Base-by-base conservation (phyloP, 2,329 filamentous ascomycete genomes). In the Truncatella angustata region DNA sequence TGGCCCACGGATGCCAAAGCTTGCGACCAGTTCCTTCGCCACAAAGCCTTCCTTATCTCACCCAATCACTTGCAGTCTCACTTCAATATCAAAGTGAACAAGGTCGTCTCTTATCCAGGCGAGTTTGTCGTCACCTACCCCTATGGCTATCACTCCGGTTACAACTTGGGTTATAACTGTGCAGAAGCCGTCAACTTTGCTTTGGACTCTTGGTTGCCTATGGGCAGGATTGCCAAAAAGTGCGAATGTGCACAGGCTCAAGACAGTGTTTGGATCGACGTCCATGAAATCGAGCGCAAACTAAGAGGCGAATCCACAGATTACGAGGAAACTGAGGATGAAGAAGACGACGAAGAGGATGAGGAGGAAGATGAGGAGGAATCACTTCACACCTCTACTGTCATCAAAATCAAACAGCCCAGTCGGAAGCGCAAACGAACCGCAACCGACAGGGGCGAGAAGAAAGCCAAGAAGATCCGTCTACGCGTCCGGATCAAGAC, bases 51-150 rank as follows among this genome's bases (percentile, higher is more conserved):
- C 65, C 79, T 99, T 23, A 96, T 99, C 57, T 99, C 94, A 0
- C 94, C 94, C 0, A 87, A 90, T 36, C 84, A 94, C 53, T 78
- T 99, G 10, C 85, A 90, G 61, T 88, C 89, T 53, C 87, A 96
- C 62, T 97, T 90, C 71, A 90, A 91, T 58, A 97, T 99, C 73
- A 93, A 90, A 51, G 95, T 97, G 66, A 99, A 99, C 76, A 93
- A 91, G 65, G 82, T 95, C 56, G 90, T 97, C 11, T 95, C 96
- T 46, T 91, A 96, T 61, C 94, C 96, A 56, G 93, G 94, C 54
- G 94, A 99, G 66, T 99, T 99, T 58, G 91, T 99, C 56, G 96
- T 99, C 58, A 99, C 94, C 0, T 99, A 96, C 66, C 94, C 94
- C 0, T 99, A 97, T 63, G 94, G 94, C 20, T 99, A 99, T 67